Percentiles rank a stretch among this genome's conserved stretches.
Conservation (phyloP, 257 asterid species). For the Primulina huaijiensis region DNA sequence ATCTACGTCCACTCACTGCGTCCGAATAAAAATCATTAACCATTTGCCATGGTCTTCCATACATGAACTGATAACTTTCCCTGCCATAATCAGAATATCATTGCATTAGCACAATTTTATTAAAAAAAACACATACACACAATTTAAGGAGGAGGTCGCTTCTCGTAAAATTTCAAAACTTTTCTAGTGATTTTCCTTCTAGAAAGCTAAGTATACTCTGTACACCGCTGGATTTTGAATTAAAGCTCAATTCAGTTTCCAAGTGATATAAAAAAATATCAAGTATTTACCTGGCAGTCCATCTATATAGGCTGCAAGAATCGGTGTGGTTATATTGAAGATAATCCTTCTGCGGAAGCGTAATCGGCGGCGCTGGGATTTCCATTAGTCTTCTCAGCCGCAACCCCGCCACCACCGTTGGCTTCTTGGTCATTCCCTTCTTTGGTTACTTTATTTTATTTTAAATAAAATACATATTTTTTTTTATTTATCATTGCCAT, state of each 20-base stretch:
- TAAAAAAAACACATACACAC: neutral
- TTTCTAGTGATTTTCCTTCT: neutral
- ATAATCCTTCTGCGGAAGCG: slow-evolving; percentile 35
- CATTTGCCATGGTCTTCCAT: slow-evolving; percentile 67
- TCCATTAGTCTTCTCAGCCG: slow-evolving; percentile 53
- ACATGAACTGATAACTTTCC: slow-evolving; percentile 87
- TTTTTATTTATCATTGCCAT: too few relatives aligned
- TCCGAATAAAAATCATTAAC: slow-evolving; percentile 65
- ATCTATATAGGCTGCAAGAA: slow-evolving; percentile 57
- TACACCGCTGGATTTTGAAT: neutral
- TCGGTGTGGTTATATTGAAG: slow-evolving; percentile 65
- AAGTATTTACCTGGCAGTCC: slow-evolving; percentile 56
- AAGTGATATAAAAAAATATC: neutral
- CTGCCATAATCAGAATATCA: slow-evolving; percentile 39
- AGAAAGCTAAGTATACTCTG: neutral
- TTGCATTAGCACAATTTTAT: slow-evolving; percentile 6
- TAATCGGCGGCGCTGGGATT: slow-evolving; percentile 25
- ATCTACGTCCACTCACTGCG: slow-evolving; percentile 57
- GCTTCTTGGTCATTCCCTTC: slow-evolving; percentile 33
- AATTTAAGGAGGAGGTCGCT: neutral
- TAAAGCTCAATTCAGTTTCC: neutral
- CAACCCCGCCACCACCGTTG: slow-evolving; percentile 33
- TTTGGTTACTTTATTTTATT: too few relatives aligned
- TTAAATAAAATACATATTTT: too few relatives aligned
- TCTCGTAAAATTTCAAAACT: neutral